These are phyloP conservation scores for Magnolia officinalis DNA, from an alignment of 164 flowering plant genomes.

Conservation along the genomic window DNA sequence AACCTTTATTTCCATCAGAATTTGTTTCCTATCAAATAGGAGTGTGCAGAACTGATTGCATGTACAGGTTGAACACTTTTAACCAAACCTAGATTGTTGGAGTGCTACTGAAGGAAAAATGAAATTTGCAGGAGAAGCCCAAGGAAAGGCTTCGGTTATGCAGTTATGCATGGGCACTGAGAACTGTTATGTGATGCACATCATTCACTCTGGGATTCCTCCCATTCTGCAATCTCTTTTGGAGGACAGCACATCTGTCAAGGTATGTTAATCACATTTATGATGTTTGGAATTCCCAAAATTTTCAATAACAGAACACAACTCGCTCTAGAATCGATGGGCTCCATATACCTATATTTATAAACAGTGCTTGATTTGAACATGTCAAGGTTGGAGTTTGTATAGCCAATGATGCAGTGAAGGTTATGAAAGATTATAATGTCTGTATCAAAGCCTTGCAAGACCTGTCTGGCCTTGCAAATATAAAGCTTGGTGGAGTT, in stretches of 20 bases:
- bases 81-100: not conserved
- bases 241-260: slow-evolving; percentile 54
- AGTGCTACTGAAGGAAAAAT: not conserved
- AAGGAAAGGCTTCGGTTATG: slow-evolving; percentile 75
- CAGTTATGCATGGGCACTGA: slow-evolving; percentile 60
- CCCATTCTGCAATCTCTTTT: slow-evolving; percentile 50
- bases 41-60: not conserved
- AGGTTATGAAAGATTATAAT: slow-evolving; percentile 58
- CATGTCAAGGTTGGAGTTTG: slow-evolving; percentile 68
- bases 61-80: not conserved
- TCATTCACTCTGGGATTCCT: slow-evolving; percentile 82
- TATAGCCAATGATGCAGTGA: slow-evolving; percentile 62
- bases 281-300: not conserved
- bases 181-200: slow-evolving; percentile 78
- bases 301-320: not conserved
- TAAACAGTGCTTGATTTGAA: slow-evolving; percentile 6
- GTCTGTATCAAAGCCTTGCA: slow-evolving; percentile 45
- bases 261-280: slow-evolving; percentile 34
- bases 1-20: not conserved
- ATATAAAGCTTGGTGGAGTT: slow-evolving; percentile 52
- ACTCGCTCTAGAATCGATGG: not conserved
- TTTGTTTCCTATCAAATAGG: not conserved
- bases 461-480: slow-evolving; percentile 70
- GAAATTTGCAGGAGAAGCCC: slow-evolving; percentile 48
- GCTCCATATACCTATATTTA: not conserved